Percentiles rank a stretch among this genome's conserved stretches.
Evolutionary conservation across 2,329 filamentous ascomycete species (phyloP).

Genomic region (Parascedosporium putredinis): DNA sequence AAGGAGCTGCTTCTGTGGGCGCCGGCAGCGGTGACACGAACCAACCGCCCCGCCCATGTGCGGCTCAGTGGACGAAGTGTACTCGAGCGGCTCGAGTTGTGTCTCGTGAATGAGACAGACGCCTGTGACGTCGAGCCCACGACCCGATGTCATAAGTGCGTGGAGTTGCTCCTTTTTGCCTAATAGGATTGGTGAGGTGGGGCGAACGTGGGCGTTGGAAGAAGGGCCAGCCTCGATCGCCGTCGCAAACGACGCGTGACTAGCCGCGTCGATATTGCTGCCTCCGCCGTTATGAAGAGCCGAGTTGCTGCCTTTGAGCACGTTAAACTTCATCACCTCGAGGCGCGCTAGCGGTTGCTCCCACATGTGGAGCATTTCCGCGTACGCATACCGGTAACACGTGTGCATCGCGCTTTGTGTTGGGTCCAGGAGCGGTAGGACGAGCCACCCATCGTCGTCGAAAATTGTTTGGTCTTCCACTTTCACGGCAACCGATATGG

Average conservation of each 20-base stretch:
- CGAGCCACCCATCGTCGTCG: slow-evolving; percentile 58
- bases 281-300: slow-evolving; percentile 25
- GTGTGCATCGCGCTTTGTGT: slow-evolving; percentile 38
- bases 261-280: slow-evolving; percentile 25
- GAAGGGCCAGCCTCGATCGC: slow-evolving; percentile 19
- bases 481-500: slow-evolving; percentile 25
- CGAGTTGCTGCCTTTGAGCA: slow-evolving; percentile 35
- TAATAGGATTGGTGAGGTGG: slow-evolving; percentile 39
- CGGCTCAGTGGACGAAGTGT: slow-evolving; percentile 27
- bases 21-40: slow-evolving; percentile 40
- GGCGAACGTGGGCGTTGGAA: slow-evolving; percentile 17
- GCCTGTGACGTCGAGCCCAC: slow-evolving; percentile 52
- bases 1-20: slow-evolving; percentile 43
- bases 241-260: background rate
- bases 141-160: slow-evolving; percentile 38
- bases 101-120: slow-evolving; percentile 53
- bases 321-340: slow-evolving; percentile 61
- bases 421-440: slow-evolving; percentile 45
- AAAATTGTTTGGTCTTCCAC: slow-evolving; percentile 55
- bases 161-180: slow-evolving; percentile 44
- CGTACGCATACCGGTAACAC: slow-evolving; percentile 55
- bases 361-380: slow-evolving; percentile 61
- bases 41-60: slow-evolving; percentile 37
- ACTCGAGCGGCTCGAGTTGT: slow-evolving; percentile 48
- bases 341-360: slow-evolving; percentile 49